Percentiles rank a stretch among this genome's conserved stretches.
Conservation (phyloP, 2,329 filamentous ascomycete genomes). For the Sphaerulina vaccinii region DNA sequence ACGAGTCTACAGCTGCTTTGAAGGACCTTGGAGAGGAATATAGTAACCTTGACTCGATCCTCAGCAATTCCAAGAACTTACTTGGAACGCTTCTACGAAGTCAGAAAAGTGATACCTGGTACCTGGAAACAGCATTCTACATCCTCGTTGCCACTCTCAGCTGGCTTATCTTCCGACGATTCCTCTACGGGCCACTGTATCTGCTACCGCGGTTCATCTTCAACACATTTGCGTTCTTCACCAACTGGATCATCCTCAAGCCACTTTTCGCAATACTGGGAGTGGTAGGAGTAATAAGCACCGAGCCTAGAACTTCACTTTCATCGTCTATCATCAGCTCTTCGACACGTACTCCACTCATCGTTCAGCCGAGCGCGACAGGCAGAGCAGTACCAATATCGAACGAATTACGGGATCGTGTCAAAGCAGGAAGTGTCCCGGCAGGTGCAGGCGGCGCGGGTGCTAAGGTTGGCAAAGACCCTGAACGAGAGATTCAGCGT, state of each 20-base stretch:
- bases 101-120: constrained; percentile 98
- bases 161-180: constrained; percentile 82
- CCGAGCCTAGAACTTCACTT: constrained; percentile 18
- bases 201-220: constrained; percentile 62
- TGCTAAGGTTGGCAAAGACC: constrained; percentile 35
- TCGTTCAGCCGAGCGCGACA: constrained; percentile 47
- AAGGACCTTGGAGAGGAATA: constrained; percentile 78
- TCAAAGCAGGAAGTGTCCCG: constrained; percentile 36
- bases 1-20: constrained; percentile 80
- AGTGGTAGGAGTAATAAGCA: constrained; percentile 49
- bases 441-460: constrained; percentile 54
- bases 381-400: constrained; percentile 38
- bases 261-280: constrained; percentile 52
- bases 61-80: constrained; percentile 71
- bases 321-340: constrained; percentile 21
- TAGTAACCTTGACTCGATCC: constrained; percentile 71
- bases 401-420: constrained; percentile 22
- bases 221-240: constrained; percentile 23
- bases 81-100: constrained; percentile 77
- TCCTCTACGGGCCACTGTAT: constrained; percentile 84
- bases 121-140: constrained; percentile 86
- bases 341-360: constrained; percentile 39
- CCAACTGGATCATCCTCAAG: constrained; percentile 32
- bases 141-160: constrained; percentile 72
- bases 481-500: constrained; percentile 2